Evolutionary conservation across 2,329 filamentous ascomycete species (phyloP).

Genomic region (Ophiocordyceps camponoti-floridani): DNA sequence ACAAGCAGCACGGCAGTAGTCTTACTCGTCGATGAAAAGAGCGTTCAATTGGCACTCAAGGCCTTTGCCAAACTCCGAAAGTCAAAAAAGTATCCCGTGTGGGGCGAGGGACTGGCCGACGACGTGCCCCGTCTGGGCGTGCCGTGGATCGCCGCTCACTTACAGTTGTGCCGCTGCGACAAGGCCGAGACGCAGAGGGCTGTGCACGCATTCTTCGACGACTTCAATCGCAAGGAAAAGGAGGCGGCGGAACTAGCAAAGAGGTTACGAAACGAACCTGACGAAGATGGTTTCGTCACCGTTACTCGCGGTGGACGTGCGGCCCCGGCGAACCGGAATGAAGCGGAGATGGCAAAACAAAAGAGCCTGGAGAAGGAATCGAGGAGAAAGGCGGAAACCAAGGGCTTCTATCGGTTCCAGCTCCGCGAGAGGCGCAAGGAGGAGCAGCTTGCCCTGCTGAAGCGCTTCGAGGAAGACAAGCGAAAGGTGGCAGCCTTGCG

Average conservation of each 20-base stretch:
- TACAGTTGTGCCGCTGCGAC: conserved; percentile 53
- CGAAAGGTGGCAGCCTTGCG: conserved; percentile 55
- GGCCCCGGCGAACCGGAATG: conserved; percentile 58
- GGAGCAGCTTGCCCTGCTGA: conserved; percentile 48
- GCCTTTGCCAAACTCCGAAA: conserved; percentile 46
- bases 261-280: conserved; percentile 57
- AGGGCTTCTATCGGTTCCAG: conserved; percentile 76
- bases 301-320: conserved; percentile 63
- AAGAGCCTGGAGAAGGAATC: conserved; percentile 45
- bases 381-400: conserved; percentile 43
- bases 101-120: conserved; percentile 45
- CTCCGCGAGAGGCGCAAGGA: conserved; percentile 61
- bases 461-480: conserved; percentile 59
- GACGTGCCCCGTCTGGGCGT: conserved; percentile 40
- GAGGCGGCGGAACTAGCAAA: conserved; percentile 44
- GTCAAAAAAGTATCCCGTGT: conserved; percentile 43
- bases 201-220: conserved; percentile 72
- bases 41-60: conserved; percentile 59
- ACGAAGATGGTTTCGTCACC: conserved; percentile 91
- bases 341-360: conserved; percentile 40
- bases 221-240: conserved; percentile 57
- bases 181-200: conserved; percentile 47
- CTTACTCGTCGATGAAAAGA: conserved; percentile 66
- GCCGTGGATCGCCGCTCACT: conserved; percentile 44
- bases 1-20: conserved; percentile 70